These are phyloP conservation scores for Monocercomonoides exilis DNA, from an alignment of 78 protist species.

Conservation along the genomic window DNA sequence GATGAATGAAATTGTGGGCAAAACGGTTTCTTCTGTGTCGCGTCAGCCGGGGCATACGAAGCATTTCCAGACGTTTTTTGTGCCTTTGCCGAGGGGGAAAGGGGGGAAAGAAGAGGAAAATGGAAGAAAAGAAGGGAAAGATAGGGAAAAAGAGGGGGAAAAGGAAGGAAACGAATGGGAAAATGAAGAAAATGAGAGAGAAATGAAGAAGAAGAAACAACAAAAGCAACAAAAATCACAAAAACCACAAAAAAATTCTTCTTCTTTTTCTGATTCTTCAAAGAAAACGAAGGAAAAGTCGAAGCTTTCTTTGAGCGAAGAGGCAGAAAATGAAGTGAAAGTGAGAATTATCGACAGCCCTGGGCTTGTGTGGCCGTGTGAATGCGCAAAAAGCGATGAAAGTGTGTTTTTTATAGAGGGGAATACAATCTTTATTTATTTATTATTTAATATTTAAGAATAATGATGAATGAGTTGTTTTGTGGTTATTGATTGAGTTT, in stretches of 20 bases:
- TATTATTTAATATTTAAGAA: too few relatives aligned
- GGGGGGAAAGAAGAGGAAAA: not conserved
- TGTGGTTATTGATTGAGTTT: too few relatives aligned
- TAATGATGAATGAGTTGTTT: too few relatives aligned
- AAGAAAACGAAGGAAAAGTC: too few relatives aligned
- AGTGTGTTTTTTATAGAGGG: too few relatives aligned
- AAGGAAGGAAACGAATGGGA: not conserved
- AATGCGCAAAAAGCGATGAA: not conserved
- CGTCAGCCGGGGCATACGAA: slow-evolving; percentile 31
- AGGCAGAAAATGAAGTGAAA: too few relatives aligned
- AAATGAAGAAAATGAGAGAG: too few relatives aligned
- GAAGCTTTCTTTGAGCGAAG: too few relatives aligned
- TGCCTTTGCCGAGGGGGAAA: not conserved
- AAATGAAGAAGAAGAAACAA: not conserved
- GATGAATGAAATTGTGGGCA: not conserved
- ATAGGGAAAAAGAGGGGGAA: not conserved
- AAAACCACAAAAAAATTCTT: not conserved
- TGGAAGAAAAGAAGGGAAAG: too few relatives aligned
- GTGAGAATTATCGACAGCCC: not conserved
- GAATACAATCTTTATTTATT: too few relatives aligned
- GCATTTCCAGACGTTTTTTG: slow-evolving; percentile 21
- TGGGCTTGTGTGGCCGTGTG: not conserved
- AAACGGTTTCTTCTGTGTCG: not conserved
- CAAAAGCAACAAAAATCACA: not conserved
- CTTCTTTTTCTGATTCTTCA: too few relatives aligned